phyloP scores from a whole-genome alignment of 768 basidiomycete genomes.

The Porphyrellus cyaneotinctus region DNA sequence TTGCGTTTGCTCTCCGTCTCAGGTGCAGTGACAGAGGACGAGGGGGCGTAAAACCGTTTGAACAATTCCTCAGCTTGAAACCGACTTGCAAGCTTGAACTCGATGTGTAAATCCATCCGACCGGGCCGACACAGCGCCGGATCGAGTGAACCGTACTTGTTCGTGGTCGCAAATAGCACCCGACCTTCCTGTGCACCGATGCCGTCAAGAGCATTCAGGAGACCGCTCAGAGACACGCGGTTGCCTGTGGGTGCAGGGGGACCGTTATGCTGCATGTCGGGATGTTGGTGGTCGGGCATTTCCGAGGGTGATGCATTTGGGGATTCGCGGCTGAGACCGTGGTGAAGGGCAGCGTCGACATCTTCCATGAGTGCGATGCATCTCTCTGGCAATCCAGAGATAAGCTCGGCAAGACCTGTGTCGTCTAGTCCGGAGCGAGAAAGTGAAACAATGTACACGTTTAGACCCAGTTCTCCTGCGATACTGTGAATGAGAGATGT shows the following conservation, averaged over 20 bases:
- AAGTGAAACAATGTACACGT: constrained; percentile 70
- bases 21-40: background rate
- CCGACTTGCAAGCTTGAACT: constrained; percentile 70
- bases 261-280: constrained; percentile 11
- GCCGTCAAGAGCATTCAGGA: constrained; percentile 78
- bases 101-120: constrained; percentile 75
- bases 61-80: constrained; percentile 67
- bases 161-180: constrained; percentile 74
- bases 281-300: background rate
- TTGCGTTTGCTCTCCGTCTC: background rate
- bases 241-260: constrained; percentile 16
- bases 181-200: constrained; percentile 81
- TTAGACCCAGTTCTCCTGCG: constrained; percentile 72
- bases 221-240: constrained; percentile 64
- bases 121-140: constrained; percentile 74
- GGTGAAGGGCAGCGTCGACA: constrained; percentile 72
- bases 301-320: background rate
- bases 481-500: constrained; percentile 73
- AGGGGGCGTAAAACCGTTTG: constrained; percentile 60
- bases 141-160: constrained; percentile 66
- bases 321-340: constrained; percentile 36
- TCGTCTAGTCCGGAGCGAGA: constrained; percentile 64
- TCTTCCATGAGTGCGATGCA: constrained; percentile 83
- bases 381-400: constrained; percentile 59
- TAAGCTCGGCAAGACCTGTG: constrained; percentile 49